Base-by-base conservation (phyloP, 2,329 filamentous ascomycete genomes). In the Plectosphaerella sp. region DNA sequence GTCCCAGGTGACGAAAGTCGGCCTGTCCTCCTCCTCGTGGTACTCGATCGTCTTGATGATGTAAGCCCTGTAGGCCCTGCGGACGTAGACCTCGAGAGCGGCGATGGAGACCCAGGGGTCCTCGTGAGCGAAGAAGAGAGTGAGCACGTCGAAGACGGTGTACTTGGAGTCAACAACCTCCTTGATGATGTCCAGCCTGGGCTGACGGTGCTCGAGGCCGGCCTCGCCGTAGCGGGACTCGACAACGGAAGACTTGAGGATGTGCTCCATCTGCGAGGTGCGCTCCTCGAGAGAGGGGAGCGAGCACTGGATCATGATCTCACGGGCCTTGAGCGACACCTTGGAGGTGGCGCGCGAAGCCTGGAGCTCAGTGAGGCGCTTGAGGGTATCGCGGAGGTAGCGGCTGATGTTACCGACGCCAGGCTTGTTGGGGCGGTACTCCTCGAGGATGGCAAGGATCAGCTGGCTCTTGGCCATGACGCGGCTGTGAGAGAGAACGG, bases 131-230 rank as follows among this genome's bases (percentile, higher is more conserved):
- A 99, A 99, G 83, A 99, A 99, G 53, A 91, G 86, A 8, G 93
- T 89, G 59, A 99, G 73, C 16, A 99, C 94, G 66, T 99, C 94
- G 62, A 97, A 96, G 58, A 99, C 94, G 42, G 93, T 97, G 77
- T 95, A 97, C 75, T 96, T 96, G 51, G 94, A 97, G 72, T 99
- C 94, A 49, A 99, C 91, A 33, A 99, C 92, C 71, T 99, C 94
- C 78, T 96, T 96, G 74, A 99, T 87, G 58, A 96, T 79, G 20
- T 95, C 88, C 50, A 96, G 76, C 72, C 88, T 90, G 47, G 94
- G 94, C 72, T 97, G 89, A 59, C 94, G 83, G 74, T 99, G 94
- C 58, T 97, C 93, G 89, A 90, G 96, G 49, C 93, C 92, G 55
- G 90, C 92, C 79, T 99, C 94, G 54, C 94, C 94, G 65, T 99